Percentiles rank a stretch among this genome's conserved stretches.
These are phyloP conservation scores for Lentinula novae-zelandiae DNA, from an alignment of 1,284 basidiomycete genomes.

Conservation along the genomic window DNA sequence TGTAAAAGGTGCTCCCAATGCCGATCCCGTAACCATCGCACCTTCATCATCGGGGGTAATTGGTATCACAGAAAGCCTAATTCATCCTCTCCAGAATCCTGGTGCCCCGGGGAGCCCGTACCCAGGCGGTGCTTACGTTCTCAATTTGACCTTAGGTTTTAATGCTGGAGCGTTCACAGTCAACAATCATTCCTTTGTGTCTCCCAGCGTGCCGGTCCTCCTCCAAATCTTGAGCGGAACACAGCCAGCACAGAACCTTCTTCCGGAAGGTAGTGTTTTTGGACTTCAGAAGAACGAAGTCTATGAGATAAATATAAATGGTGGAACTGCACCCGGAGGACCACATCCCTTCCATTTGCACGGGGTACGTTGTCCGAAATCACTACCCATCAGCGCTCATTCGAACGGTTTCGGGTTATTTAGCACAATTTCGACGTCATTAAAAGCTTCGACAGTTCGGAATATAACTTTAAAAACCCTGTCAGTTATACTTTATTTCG, in stretches of 20 bases:
- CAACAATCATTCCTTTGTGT: constrained; percentile 30
- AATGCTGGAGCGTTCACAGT: constrained; percentile 25
- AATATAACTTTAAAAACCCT: constrained; percentile 31
- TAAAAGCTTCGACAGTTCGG: constrained; percentile 17
- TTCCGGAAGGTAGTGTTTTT: constrained; percentile 42
- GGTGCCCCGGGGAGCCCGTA: constrained; percentile 28
- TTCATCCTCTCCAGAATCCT: constrained; percentile 24
- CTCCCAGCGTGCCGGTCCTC: constrained; percentile 42
- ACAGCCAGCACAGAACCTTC: constrained; percentile 35
- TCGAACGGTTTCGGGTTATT: no score
- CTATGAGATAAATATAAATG: constrained; percentile 41
- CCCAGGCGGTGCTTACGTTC: constrained; percentile 32
- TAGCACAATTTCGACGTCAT: constrained; percentile 37
- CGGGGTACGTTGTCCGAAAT: constrained; percentile 27
- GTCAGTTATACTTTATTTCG: background rate
- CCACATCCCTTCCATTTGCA: constrained; percentile 31
- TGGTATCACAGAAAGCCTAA: constrained; percentile 28
- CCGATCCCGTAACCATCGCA: constrained; percentile 4
- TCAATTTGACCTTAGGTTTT: constrained; percentile 25
- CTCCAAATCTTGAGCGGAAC: constrained; percentile 51
- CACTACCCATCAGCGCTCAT: no score
- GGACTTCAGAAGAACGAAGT: constrained; percentile 41
- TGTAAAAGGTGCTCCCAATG: constrained; percentile 10
- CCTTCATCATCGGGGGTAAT: constrained; percentile 9
- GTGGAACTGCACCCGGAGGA: constrained; percentile 26